Base-by-base conservation (phyloP, 23 red algal genomes). In the Gracilaria vermiculophylla region DNA sequence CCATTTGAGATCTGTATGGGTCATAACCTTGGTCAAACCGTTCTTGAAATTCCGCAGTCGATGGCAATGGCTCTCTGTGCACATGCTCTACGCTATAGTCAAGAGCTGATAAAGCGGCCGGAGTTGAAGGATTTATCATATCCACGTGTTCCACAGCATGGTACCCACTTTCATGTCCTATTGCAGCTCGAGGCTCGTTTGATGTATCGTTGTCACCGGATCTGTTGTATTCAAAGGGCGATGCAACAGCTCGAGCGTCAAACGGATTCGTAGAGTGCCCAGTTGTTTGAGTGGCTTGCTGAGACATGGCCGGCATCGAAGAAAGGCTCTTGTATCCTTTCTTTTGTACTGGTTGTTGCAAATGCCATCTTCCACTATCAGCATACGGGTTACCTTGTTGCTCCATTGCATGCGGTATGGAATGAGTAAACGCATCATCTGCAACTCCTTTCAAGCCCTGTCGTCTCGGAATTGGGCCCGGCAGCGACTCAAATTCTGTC, bases 151-250 rank as follows among this genome's bases (percentile, higher is more conserved):
- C 67, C 25, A 47, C 67, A 1, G 47, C 67, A 73, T 73, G 67
- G 35, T 73, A 73, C 11, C 23, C 23, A 29, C 67, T 28, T 73
- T 73, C 67, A 23, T 73, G 67, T 28, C 36, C 42, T 9, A 24
- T 1, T 47, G 44, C 67, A 14, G 67, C 4, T 13, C 67, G 67
- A 24, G 36, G 5, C 23, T 73, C 67, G 25, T 24, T 42, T 73
- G 67, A 17, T 2, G 47, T 28, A 23, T 17, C 67, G 23, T 73
- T 36, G 11, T 73, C 67, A 4, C 67, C 19, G 3, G 36, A 4
- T 73, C 67, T 73, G 15, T 73, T 73, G 67, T 73, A 73, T 34
- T 73, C 67, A 48, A 73, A 73, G 25, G 67, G 67, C 14, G 58
- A 64, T 25, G 67, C 67, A 73, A 73, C 40, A 10, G 67, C 67